A percentile compares a stretch with the other conserved stretches of the same genome.
Conservation (phyloP, 2,329 filamentous ascomycete species). For the Sarocladium strictum region DNA sequence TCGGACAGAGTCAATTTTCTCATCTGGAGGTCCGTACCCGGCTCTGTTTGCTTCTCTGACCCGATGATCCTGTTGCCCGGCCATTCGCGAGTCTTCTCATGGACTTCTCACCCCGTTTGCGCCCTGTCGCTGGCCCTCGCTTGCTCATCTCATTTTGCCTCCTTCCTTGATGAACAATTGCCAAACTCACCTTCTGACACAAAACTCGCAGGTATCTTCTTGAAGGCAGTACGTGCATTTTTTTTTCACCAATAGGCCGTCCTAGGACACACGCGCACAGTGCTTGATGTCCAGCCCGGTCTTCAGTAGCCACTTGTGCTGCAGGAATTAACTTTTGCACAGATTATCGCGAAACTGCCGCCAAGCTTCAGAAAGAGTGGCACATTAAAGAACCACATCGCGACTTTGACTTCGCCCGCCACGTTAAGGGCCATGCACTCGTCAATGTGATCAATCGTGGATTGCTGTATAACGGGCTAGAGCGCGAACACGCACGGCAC, state of each 20-base stretch:
- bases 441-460: slow-evolving; percentile 59
- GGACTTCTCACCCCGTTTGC: background rate
- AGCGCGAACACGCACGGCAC: slow-evolving; percentile 46
- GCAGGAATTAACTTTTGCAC: slow-evolving; percentile 13
- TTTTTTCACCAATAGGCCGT: background rate
- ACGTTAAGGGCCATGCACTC: slow-evolving; percentile 59
- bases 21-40: slow-evolving; percentile 59
- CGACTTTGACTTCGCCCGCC: slow-evolving; percentile 57
- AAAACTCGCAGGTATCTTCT: slow-evolving; percentile 45
- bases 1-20: slow-evolving; percentile 65
- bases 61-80: background rate
- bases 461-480: slow-evolving; percentile 53
- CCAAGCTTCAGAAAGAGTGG: slow-evolving; percentile 65
- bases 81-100: background rate
- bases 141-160: background rate
- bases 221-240: slow-evolving; percentile 55
- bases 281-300: background rate
- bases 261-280: background rate
- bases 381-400: slow-evolving; percentile 56
- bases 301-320: background rate
- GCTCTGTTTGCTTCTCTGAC: slow-evolving; percentile 16
- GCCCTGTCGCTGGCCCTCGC: background rate
- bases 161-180: background rate
- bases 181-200: slow-evolving; percentile 12
- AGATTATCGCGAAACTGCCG: slow-evolving; percentile 64